These are phyloP conservation scores for Aspergillus flavus DNA, from an alignment of 2,329 filamentous ascomycete species.

Conservation along the genomic window DNA sequence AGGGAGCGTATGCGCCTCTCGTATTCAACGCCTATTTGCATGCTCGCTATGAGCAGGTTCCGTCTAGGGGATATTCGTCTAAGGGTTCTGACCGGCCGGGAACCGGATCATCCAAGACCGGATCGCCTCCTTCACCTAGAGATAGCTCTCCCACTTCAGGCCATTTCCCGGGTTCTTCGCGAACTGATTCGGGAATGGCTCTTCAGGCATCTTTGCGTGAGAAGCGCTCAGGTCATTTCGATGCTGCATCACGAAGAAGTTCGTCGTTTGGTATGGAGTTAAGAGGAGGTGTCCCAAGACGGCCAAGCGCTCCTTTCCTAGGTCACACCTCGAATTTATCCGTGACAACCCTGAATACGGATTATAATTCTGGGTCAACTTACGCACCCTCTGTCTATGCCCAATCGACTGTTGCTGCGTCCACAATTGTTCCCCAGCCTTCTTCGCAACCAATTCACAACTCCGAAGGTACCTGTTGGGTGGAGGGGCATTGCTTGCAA, in stretches of 20 bases:
- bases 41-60: conserved; percentile 65
- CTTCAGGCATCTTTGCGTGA: conserved; percentile 84
- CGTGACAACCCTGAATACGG: conserved; percentile 48
- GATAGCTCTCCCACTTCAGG: conserved; percentile 73
- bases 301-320: conserved; percentile 73
- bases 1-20: conserved; percentile 58
- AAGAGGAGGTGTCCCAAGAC: conserved; percentile 56
- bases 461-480: conserved; percentile 46
- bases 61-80: conserved; percentile 45
- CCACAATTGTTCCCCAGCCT: conserved; percentile 52
- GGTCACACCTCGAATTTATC: conserved; percentile 56
- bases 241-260: conserved; percentile 77
- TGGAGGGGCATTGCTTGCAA: conserved; percentile 53
- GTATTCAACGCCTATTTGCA: conserved; percentile 92
- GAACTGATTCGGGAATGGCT: conserved; percentile 89
- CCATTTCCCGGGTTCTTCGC: conserved; percentile 77
- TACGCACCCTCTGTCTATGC: conserved; percentile 55
- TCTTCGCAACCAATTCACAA: conserved; percentile 42
- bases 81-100: conserved; percentile 67
- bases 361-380: conserved; percentile 41
- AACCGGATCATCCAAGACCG: conserved; percentile 62
- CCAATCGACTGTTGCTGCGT: conserved; percentile 53
- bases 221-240: conserved; percentile 92
- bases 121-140: conserved; percentile 60
- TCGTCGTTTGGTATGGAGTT: conserved; percentile 88